These are phyloP conservation scores for Begonia masoniana DNA, from an alignment of 306 rosid genomes.

Conservation along the genomic window DNA sequence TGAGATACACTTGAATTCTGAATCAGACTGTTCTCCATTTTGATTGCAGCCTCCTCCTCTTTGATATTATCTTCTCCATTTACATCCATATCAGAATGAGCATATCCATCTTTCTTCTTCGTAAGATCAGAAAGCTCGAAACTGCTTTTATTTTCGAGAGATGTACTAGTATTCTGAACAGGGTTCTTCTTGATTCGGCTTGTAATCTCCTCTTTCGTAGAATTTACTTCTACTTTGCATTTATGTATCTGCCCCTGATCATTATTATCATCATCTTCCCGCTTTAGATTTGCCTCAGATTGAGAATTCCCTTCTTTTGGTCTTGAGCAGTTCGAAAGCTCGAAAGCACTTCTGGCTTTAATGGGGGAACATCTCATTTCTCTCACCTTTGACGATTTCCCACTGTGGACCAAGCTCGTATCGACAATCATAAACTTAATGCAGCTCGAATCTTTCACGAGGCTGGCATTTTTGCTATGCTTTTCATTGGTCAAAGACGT, in stretches of 20 bases:
- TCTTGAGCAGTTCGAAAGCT: slow-evolving; percentile 19
- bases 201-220: too few relatives aligned
- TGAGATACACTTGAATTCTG: slow-evolving; percentile 11
- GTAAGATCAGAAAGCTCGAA: too few relatives aligned
- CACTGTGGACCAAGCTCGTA: slow-evolving; percentile 35
- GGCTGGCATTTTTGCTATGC: slow-evolving; percentile 14
- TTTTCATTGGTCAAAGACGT: slow-evolving; percentile 19
- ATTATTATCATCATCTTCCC: slow-evolving; percentile 19
- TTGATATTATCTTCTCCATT: too few relatives aligned
- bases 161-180: too few relatives aligned
- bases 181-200: too few relatives aligned
- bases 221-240: too few relatives aligned
- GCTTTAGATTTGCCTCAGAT: not conserved
- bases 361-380: slow-evolving; percentile 29
- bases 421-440: slow-evolving; percentile 38
- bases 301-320: slow-evolving; percentile 17
- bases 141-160: too few relatives aligned
- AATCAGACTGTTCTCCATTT: slow-evolving; percentile 16
- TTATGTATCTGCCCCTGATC: slow-evolving; percentile 7
- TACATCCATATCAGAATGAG: too few relatives aligned
- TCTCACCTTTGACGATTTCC: slow-evolving; percentile 32
- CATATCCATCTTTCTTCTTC: too few relatives aligned
- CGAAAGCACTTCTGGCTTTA: slow-evolving; percentile 21
- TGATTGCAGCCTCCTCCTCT: slow-evolving; percentile 21
- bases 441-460: slow-evolving; percentile 12